A percentile compares a stretch with the other conserved stretches of the same genome.
Conservation (phyloP, 2,329 filamentous ascomycete genomes). For the Thelonectria blattea region DNA sequence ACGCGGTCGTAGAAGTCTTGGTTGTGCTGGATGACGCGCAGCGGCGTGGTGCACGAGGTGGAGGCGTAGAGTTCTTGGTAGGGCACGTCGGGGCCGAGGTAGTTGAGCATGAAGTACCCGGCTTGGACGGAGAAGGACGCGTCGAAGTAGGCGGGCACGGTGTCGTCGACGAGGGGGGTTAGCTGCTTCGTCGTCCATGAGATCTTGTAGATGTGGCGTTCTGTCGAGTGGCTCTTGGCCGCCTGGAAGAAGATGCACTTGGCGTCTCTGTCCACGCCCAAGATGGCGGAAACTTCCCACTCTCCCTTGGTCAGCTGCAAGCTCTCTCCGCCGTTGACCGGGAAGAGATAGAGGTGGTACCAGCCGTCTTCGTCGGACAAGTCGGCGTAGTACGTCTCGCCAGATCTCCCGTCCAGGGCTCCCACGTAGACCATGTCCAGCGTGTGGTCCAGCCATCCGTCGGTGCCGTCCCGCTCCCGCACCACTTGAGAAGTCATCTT, state of each 20-base stretch:
- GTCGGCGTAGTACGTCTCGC: slow-evolving; percentile 65
- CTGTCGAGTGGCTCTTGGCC: slow-evolving; percentile 69
- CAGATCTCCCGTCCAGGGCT: slow-evolving; percentile 44
- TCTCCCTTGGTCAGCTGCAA: slow-evolving; percentile 67
- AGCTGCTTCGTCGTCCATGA: slow-evolving; percentile 61
- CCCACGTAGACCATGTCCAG: slow-evolving; percentile 63
- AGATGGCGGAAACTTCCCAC: slow-evolving; percentile 67
- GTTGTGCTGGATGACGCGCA: slow-evolving; percentile 67
- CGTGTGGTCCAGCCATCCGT: slow-evolving; percentile 68
- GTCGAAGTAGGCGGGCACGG: slow-evolving; percentile 62
- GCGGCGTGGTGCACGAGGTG: slow-evolving; percentile 57
- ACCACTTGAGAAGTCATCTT: slow-evolving; percentile 50
- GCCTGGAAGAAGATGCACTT: slow-evolving; percentile 69
- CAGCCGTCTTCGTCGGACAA: slow-evolving; percentile 70
- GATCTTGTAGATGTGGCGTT: slow-evolving; percentile 71
- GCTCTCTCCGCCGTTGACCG: slow-evolving; percentile 60
- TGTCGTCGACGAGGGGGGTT: slow-evolving; percentile 67
- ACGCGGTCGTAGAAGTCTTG: slow-evolving; percentile 61
- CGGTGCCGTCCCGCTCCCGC: slow-evolving; percentile 62
- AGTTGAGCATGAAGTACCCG: slow-evolving; percentile 70
- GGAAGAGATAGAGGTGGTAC: slow-evolving; percentile 72
- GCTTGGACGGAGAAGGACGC: slow-evolving; percentile 69
- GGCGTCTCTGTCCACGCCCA: slow-evolving; percentile 63
- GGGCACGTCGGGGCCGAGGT: slow-evolving; percentile 69
- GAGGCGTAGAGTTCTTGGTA: slow-evolving; percentile 70